phyloP scores from a whole-genome alignment of 2,329 filamentous ascomycete species.

The Fusarium anthophilum region DNA sequence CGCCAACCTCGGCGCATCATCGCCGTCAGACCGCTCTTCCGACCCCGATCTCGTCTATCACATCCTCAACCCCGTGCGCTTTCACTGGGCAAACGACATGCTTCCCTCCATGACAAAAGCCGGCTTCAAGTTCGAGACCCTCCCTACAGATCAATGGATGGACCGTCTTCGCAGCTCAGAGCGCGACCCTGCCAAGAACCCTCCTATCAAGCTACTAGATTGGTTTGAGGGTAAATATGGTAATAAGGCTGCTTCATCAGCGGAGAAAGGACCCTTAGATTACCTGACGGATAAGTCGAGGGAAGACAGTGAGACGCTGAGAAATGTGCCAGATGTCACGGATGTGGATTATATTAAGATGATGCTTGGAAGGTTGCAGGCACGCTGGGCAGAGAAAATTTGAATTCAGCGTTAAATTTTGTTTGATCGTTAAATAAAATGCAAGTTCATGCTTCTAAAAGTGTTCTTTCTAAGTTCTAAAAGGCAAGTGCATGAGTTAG shows the following conservation, averaged over 20 bases:
- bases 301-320: conserved; percentile 28
- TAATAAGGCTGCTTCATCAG: conserved; percentile 11
- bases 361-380: conserved; percentile 14
- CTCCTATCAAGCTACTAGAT: conserved; percentile 62
- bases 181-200: conserved; percentile 57
- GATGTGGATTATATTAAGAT: conserved; percentile 24
- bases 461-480: not conserved
- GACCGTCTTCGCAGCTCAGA: conserved; percentile 54
- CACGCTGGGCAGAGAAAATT: not conserved
- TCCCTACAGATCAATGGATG: conserved; percentile 57
- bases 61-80: conserved; percentile 38
- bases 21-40: not conserved
- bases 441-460: not conserved
- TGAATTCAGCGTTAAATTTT: not conserved
- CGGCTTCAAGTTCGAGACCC: conserved; percentile 57
- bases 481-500: not conserved
- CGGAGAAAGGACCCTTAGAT: conserved; percentile 16
- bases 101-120: conserved; percentile 57
- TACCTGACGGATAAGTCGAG: conserved; percentile 27
- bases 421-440: not conserved
- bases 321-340: conserved; percentile 29
- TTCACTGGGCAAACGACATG: conserved; percentile 61
- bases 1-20: not conserved
- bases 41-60: conserved; percentile 34
- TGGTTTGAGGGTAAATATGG: conserved; percentile 55